Base-by-base conservation (phyloP, 2,329 filamentous ascomycete genomes). In the Fonsecaea monophora region DNA sequence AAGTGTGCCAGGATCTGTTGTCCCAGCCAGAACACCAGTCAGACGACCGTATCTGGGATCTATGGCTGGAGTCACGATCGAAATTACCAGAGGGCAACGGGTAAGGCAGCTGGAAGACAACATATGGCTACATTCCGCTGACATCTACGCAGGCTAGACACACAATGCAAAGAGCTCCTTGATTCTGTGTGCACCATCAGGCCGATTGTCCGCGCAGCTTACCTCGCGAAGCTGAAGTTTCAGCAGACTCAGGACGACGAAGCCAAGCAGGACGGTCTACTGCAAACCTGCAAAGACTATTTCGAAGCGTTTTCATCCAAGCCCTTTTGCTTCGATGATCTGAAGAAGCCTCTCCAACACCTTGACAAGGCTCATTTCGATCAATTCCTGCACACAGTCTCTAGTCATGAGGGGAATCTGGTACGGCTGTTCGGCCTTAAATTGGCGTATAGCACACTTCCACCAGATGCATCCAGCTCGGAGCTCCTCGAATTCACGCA, bases 31-130 rank as follows among this genome's bases (percentile, higher is more conserved):
- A 77, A 63, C 78, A 79, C 72, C 75, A 76, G 62, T 78, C 82
- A 70, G 80, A 83, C 62, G 82, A 81, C 78, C 76, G 74, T 53
- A 76, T 82, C 18, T 84, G 82, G 82, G 76, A 74, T n/a, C 71
- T 81, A 12, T 73, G 83, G 58, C 68, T 82, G 10, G 72, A 69
- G 18, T 75, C 78, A 12, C 74, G 75, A 13, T 73, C 74, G 21
- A 75, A 77, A 38, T 64, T 18, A 12, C 15, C 53, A 38, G 35
- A 48, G 18, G 40, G 3, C 42, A 55, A 61, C 4, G 64, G 64
- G 74, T 68, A 70, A 61, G 59, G 4, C n/a, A 8, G 7, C 18
- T n/a, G 53, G 38, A 37, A 10, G 21, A 32, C n/a, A 21, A 21
- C 32, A 38, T n/a, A 40, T 25, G 18, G 54, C 8, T 32, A 4